These are phyloP conservation scores for Moesziomyces sp. DNA, from an alignment of 1,284 basidiomycete species.

Conservation along the genomic window DNA sequence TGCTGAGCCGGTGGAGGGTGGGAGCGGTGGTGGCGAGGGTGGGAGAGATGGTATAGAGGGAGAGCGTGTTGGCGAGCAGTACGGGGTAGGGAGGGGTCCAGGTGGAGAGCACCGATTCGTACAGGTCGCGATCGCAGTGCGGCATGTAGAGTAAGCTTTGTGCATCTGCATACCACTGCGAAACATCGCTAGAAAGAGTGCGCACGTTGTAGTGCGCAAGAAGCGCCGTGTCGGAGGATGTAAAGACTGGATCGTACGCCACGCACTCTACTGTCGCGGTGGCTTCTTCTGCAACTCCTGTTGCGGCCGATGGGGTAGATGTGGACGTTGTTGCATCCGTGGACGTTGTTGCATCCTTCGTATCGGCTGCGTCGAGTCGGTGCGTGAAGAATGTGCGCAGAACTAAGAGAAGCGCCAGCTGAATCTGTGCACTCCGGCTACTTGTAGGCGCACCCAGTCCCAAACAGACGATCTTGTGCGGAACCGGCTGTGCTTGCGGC, in stretches of 20 bases:
- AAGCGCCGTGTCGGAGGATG: background rate
- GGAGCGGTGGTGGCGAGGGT: background rate
- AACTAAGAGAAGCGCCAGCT: slow-evolving; percentile 31
- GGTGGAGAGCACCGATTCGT: slow-evolving; percentile 27
- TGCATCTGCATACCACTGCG: slow-evolving; percentile 3
- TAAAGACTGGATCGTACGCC: slow-evolving; percentile 41
- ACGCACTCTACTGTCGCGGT: slow-evolving; percentile 6
- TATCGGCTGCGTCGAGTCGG: background rate
- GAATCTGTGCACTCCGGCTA: slow-evolving; percentile 28
- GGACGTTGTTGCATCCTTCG: too few relatives aligned
- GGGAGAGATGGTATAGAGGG: slow-evolving; percentile 9
- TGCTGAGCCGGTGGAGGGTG: background rate
- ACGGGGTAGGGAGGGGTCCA: slow-evolving; percentile 3
- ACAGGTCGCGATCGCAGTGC: slow-evolving; percentile 35
- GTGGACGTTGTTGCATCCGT: too few relatives aligned
- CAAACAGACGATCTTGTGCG: slow-evolving; percentile 21
- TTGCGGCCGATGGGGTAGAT: background rate
- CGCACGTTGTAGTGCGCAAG: slow-evolving; percentile 1
- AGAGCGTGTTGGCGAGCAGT: slow-evolving; percentile 25
- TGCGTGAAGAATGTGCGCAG: slow-evolving; percentile 4
- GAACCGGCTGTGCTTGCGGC: slow-evolving; percentile 2
- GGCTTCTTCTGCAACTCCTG: too few relatives aligned
- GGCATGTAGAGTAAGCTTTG: slow-evolving; percentile 42
- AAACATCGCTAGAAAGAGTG: background rate
- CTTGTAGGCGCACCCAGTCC: slow-evolving; percentile 23